Conservation (phyloP, 108 stramenopile genomes). For the Conticribra guillardii region DNA sequence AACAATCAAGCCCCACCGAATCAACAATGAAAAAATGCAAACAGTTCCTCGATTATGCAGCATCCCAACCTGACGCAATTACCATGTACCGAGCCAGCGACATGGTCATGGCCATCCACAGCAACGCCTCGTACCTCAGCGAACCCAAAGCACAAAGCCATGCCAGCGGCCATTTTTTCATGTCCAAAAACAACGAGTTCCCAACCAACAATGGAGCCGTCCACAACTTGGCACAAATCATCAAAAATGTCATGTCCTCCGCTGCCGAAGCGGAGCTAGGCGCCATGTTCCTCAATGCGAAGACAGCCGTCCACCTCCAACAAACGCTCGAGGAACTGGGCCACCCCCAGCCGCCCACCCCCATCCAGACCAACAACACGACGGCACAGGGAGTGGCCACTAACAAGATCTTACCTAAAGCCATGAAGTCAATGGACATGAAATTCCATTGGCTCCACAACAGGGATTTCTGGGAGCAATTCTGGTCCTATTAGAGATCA, state of each 20-base stretch:
- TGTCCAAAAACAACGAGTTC: constrained; percentile 1
- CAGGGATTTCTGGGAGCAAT: not conserved
- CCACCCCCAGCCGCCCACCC: too few species aligned
- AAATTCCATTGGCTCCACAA: too few species aligned
- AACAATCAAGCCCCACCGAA: too few species aligned
- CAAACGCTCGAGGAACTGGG: constrained; percentile 31
- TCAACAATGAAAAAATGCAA: constrained; percentile 17
- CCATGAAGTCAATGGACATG: not conserved
- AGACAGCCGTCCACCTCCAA: constrained; percentile 22
- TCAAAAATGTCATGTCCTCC: constrained; percentile 33
- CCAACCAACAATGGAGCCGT: constrained; percentile 38
- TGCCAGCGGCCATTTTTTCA: constrained; percentile 39
- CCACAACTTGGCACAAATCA: constrained; percentile 13
- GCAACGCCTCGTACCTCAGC: constrained; percentile 44
- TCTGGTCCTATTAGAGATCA: not conserved
- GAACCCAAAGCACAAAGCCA: too few species aligned
- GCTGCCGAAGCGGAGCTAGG: constrained; percentile 55
- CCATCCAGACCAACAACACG: constrained; percentile 38
- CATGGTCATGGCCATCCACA: constrained; percentile 40
- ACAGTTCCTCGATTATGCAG: constrained; percentile 52
- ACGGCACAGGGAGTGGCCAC: constrained; percentile 27
- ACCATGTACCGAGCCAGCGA: constrained; percentile 40
- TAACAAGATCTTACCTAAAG: not conserved
- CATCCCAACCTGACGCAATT: constrained; percentile 48
- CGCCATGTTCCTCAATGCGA: constrained; percentile 40